Evolutionary conservation across 2,329 filamentous ascomycete species (phyloP).

Genomic region (Xylaria sp.): DNA sequence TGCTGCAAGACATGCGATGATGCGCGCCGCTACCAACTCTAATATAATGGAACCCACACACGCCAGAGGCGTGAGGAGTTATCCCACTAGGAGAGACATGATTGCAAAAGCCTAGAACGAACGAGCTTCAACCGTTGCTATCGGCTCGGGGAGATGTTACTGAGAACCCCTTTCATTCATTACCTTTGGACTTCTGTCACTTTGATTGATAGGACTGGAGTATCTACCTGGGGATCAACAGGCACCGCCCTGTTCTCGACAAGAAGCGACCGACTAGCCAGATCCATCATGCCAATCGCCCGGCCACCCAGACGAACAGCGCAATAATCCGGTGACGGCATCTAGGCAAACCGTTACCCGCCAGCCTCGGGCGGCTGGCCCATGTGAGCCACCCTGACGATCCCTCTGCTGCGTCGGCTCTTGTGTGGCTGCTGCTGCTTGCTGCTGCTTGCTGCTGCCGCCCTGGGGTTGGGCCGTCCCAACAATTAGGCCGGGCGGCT

Average conservation of each 20-base stretch:
- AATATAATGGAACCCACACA: conserved; percentile 23
- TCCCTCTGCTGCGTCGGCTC: conserved; percentile 6
- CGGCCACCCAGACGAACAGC: conserved; percentile 12
- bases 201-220: neutral
- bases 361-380: conserved; percentile 23
- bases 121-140: neutral
- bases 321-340: conserved; percentile 24
- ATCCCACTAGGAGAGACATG: neutral
- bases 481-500: conserved; percentile 12
- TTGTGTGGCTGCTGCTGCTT: conserved; percentile 11
- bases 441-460: too few species aligned
- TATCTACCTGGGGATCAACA: neutral
- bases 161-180: neutral
- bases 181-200: too few species aligned
- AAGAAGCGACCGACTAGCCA: neutral
- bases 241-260: neutral
- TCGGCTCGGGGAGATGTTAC: neutral
- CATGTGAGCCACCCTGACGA: conserved; percentile 23
- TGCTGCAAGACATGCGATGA: conserved; percentile 30
- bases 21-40: conserved; percentile 29
- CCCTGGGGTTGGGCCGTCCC: conserved; percentile 20
- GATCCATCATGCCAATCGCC: neutral
- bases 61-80: conserved; percentile 15
- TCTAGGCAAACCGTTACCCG: conserved; percentile 24
- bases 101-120: neutral